phyloP scores from a whole-genome alignment of 345 rosid genomes.

The Barbarea vulgaris region DNA sequence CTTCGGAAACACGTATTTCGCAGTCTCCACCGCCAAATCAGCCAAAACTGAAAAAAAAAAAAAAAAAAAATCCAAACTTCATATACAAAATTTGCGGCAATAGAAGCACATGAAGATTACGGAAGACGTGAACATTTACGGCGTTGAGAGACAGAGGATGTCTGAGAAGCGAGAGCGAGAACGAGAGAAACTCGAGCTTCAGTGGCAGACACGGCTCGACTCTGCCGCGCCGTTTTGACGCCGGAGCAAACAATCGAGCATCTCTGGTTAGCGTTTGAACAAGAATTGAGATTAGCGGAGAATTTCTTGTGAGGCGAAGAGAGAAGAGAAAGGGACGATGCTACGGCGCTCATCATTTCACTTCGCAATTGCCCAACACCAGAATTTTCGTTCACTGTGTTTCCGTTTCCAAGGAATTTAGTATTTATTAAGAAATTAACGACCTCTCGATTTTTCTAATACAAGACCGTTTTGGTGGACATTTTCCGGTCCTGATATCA shows the following conservation, averaged over 20 bases:
- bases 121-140: conserved; percentile 56
- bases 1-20: conserved; percentile 78
- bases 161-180: conserved; percentile 79
- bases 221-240: conserved; percentile 39
- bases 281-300: conserved; percentile 12
- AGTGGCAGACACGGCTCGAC: conserved; percentile 53
- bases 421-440: background rate
- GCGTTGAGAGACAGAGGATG: conserved; percentile 65
- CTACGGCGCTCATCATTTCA: conserved; percentile 13
- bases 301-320: conserved; percentile 32
- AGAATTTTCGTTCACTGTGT: background rate
- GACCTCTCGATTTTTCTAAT: background rate
- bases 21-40: conserved; percentile 70
- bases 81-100: conserved; percentile 1
- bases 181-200: conserved; percentile 84
- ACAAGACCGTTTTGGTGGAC: no score
- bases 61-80: background rate
- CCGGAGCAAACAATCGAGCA: conserved; percentile 32
- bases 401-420: background rate
- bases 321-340: conserved; percentile 36
- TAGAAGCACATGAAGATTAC: background rate
- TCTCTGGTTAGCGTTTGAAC: background rate
- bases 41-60: conserved; percentile 53
- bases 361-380: conserved; percentile 3
- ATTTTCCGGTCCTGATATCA: background rate